phyloP scores from a whole-genome alignment of 169 alveolate genomes.

The Plasmodium fragile region DNA sequence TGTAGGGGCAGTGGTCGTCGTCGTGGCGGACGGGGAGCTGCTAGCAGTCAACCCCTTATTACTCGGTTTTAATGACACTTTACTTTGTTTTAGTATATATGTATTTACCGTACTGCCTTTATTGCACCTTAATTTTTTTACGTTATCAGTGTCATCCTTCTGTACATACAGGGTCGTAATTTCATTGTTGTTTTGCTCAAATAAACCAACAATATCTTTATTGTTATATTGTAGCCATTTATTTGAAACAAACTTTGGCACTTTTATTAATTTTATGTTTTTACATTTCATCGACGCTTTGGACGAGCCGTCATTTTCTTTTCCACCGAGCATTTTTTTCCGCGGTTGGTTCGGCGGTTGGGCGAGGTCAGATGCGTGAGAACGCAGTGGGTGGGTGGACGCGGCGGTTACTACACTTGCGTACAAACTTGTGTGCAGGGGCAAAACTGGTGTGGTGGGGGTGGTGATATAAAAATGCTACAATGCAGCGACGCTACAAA shows the following conservation, averaged over 20 bases:
- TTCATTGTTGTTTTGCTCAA: conserved; percentile 43
- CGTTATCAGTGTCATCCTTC: conserved; percentile 64
- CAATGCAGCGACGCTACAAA: background rate
- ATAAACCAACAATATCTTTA: conserved; percentile 71
- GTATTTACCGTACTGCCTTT: conserved; percentile 62
- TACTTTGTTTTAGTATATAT: conserved; percentile 52
- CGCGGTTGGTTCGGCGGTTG: background rate
- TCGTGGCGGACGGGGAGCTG: background rate
- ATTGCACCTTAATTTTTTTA: conserved; percentile 68
- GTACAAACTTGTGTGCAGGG: background rate
- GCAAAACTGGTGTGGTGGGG: background rate
- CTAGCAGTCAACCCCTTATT: conserved; percentile 6
- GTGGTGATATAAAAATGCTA: background rate
- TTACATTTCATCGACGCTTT: conserved; percentile 33
- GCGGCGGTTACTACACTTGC: background rate
- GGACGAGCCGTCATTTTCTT: conserved; percentile 26
- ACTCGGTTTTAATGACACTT: conserved; percentile 25
- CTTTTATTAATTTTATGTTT: conserved; percentile 57
- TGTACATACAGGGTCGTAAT: conserved; percentile 41
- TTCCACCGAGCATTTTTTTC: conserved; percentile 39
- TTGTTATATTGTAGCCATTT: conserved; percentile 55
- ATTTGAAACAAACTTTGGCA: conserved; percentile 72
- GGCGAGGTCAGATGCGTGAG: background rate
- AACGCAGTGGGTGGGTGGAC: background rate
- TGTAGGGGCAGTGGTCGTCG: background rate